These are phyloP conservation scores for Gynandropsis gynandra DNA, from an alignment of 345 rosid genomes.

Conservation along the genomic window DNA sequence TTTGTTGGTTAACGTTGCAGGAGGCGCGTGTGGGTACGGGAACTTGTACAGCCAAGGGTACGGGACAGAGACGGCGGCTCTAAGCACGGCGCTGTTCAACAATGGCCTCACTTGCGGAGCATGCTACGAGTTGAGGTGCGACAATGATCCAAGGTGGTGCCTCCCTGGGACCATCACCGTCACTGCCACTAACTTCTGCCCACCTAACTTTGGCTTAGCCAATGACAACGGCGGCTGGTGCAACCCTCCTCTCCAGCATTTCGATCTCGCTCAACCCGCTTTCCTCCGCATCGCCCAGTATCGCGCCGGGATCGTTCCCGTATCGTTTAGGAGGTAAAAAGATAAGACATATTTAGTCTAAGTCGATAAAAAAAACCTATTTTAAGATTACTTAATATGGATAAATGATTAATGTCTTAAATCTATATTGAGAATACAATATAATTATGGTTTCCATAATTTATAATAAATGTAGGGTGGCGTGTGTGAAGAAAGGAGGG, in stretches of 20 bases:
- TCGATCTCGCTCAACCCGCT: slow-evolving; percentile 93
- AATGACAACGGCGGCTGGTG: slow-evolving; percentile 98
- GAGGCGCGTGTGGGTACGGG: slow-evolving; percentile 83
- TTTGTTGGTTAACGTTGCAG: slow-evolving; percentile 23
- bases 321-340: slow-evolving; percentile 69
- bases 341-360: neutral
- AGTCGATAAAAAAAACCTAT: too few relatives aligned
- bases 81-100: slow-evolving; percentile 75
- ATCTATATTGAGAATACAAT: too few relatives aligned
- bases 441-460: too few relatives aligned
- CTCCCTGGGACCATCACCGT: slow-evolving; percentile 53
- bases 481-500: slow-evolving; percentile 89
- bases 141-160: slow-evolving; percentile 63
- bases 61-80: slow-evolving; percentile 72
- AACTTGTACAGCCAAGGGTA: slow-evolving; percentile 66
- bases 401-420: too few relatives aligned
- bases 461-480: slow-evolving; percentile 43
- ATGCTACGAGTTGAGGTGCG: slow-evolving; percentile 67
- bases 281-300: slow-evolving; percentile 91
- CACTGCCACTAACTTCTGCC: slow-evolving; percentile 85
- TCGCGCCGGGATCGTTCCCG: slow-evolving; percentile 87
- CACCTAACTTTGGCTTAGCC: slow-evolving; percentile 62
- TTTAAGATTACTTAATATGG: slow-evolving; percentile 1
- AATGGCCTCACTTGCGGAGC: slow-evolving; percentile 72
- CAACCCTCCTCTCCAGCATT: slow-evolving; percentile 95